Conservation (phyloP, 371 early-diverging fungal species). For the Umbelopsis sp. region DNA sequence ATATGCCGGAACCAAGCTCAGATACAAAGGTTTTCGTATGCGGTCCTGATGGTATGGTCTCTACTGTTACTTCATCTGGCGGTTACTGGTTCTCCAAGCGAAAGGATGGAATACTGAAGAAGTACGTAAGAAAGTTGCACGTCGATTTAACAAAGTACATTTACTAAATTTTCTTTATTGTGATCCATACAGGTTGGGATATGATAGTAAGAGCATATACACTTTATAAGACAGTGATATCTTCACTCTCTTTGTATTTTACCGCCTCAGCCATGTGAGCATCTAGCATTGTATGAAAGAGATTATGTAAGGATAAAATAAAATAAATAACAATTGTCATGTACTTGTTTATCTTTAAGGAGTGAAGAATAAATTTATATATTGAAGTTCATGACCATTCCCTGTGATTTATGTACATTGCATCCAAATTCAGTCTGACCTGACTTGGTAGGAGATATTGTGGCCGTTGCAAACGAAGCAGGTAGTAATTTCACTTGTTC, state of each 20-base stretch:
- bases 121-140: not conserved
- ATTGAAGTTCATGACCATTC: not conserved
- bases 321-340: not conserved
- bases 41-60: slow-evolving; percentile 65
- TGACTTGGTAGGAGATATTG: slow-evolving; percentile 15
- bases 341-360: not conserved
- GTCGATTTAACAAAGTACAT: too few relatives aligned
- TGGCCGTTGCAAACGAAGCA: slow-evolving; percentile 43
- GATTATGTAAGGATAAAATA: not conserved
- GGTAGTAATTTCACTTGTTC: slow-evolving; percentile 37
- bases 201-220: not conserved
- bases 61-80: not conserved
- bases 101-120: not conserved
- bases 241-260: not conserved
- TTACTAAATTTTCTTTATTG: not conserved
- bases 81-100: too few relatives aligned
- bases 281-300: too few relatives aligned
- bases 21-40: slow-evolving; percentile 73
- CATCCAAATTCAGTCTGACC: slow-evolving; percentile 29
- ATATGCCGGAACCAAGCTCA: slow-evolving; percentile 44
- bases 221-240: not conserved
- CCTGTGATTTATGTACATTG: not conserved
- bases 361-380: not conserved
- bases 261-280: too few relatives aligned
- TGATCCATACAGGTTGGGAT: not conserved